Base-by-base conservation (phyloP, 345 rosid species). In the Salix viminalis region DNA sequence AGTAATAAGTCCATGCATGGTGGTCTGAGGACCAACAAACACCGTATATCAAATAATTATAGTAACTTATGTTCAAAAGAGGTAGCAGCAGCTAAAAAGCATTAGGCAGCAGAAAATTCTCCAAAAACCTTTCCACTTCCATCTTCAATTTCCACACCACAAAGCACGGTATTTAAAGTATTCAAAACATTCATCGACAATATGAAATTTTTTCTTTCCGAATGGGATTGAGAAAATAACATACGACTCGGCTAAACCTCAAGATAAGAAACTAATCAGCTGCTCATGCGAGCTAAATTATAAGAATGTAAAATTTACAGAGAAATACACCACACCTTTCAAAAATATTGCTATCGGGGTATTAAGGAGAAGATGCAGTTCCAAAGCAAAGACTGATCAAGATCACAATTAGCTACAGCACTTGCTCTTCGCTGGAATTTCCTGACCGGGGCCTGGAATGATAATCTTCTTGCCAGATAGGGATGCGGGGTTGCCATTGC, bases 381-480 rank as follows among this genome's bases (percentile, higher is more conserved):
- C 23, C 24, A 46, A 65, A 46, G 34, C 61, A 21, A 39, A 65
- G 46, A 52, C 42, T 70, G 71, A 70, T 69, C 71, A 21, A 34
- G 44, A 71, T 90, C 85, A 90, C 34, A 82, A 86, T 39, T 89
- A 77, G 56, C 56, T 85, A 76, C 94, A 92, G 71, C 97, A 92
- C 79, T 77, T 84, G 76, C 81, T 88, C 88, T 83, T 91, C 9
- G 78, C 81, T 2, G 92, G 95, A 76, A 84, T 77, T 81, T 67
- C 95, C 71, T 92, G 92, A n/a, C 86, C 95, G 1, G 90, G 93
- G 32, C 93, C 92, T 2, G 93, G 93, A 60, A 92, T 46, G 65
- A 87, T 3, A 23, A 92, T 87, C 83, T 92, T 92, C 90, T 89
- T 88, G 75, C 97, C 92, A 15, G 89, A 76, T 76, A 91, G 78